Conservation (phyloP, 768 basidiomycete genomes). For the Porpolomopsis calyptriformis region DNA sequence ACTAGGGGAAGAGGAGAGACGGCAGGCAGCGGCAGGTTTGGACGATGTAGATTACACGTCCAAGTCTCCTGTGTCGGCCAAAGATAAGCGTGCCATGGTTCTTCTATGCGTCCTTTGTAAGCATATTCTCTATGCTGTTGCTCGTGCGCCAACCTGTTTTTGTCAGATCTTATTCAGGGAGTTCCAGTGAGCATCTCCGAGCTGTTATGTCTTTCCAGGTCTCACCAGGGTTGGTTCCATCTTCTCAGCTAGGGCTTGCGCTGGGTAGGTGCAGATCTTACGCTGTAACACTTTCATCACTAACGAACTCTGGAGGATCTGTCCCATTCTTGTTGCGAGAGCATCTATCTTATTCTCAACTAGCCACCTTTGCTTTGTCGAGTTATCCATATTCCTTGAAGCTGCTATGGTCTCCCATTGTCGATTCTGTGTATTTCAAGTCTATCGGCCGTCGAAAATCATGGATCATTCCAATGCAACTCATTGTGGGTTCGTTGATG, state of each 20-base stretch:
- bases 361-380: slow-evolving; percentile 87
- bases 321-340: slow-evolving; percentile 93
- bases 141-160: slow-evolving; percentile 8
- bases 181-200: slow-evolving; percentile 57
- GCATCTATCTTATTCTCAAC: slow-evolving; percentile 92
- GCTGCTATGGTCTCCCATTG: slow-evolving; percentile 93
- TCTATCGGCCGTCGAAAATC: slow-evolving; percentile 90
- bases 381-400: slow-evolving; percentile 96
- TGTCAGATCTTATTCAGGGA: slow-evolving; percentile 69
- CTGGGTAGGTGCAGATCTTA: slow-evolving; percentile 41
- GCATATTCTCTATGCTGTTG: slow-evolving; percentile 22
- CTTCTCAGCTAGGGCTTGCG: slow-evolving; percentile 68
- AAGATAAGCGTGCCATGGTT: slow-evolving; percentile 78
- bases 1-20: slow-evolving; percentile 46
- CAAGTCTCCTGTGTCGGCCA: slow-evolving; percentile 48
- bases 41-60: slow-evolving; percentile 24
- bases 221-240: not conserved
- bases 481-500: slow-evolving; percentile 79
- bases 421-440: slow-evolving; percentile 79
- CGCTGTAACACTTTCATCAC: slow-evolving; percentile 1
- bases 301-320: slow-evolving; percentile 48
- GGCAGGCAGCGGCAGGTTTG: slow-evolving; percentile 33
- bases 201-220: not conserved
- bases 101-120: slow-evolving; percentile 80
- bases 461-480: slow-evolving; percentile 98